Evolutionary conservation across 2,329 filamentous ascomycete genomes (phyloP), one percentile per base, ranked within the genome.

Genomic region (Phaeosphaeriaceae sp.): DNA sequence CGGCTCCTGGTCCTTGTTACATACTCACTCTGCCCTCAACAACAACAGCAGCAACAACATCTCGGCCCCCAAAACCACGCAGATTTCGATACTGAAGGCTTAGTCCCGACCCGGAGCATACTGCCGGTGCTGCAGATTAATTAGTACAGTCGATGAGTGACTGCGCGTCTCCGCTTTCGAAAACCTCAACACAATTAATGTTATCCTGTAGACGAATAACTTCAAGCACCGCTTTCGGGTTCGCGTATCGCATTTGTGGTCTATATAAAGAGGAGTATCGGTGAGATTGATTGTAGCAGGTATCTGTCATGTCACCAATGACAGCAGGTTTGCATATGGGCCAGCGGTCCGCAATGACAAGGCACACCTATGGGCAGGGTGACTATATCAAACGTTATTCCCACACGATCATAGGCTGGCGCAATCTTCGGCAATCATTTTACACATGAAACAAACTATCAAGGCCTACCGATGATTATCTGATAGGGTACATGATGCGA

Each of bases 31-130:
- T 17, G 17, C 15, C 32, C 34, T 37, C 34, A 37, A 37, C 34
- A 37, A 37, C 34, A 37, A 37, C n/a, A n/a, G n/a, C n/a, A n/a
- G n/a, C 34, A 37, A 37, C 34, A 37, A 37, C 34, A 37, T 18
- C 13, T 8, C 34, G 34, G 17, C 15, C 34, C 34, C 34, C 34
- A 37, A 35, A 6, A 37, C 6, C 11, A 13, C 34, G 16, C 17
- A 16, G 9, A 37, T 37, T 18, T 20, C 18, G 34, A 16, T 6
- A 16, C 9, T 3, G 16, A 18, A 20, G 34, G 34, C 20, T 13
- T 13, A 20, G 13, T 9, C 9, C 17, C 15, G 16, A 18, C 13
- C 20, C 20, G 6, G 16, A 7, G 13, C 8, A 18, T 13, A 18
- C 15, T 18, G 5, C 34, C 16, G 34, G 34, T 37, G 34, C 34